Evolutionary conservation across 2,329 filamentous ascomycete species (phyloP).

Genomic region (Penicillium thymicola): DNA sequence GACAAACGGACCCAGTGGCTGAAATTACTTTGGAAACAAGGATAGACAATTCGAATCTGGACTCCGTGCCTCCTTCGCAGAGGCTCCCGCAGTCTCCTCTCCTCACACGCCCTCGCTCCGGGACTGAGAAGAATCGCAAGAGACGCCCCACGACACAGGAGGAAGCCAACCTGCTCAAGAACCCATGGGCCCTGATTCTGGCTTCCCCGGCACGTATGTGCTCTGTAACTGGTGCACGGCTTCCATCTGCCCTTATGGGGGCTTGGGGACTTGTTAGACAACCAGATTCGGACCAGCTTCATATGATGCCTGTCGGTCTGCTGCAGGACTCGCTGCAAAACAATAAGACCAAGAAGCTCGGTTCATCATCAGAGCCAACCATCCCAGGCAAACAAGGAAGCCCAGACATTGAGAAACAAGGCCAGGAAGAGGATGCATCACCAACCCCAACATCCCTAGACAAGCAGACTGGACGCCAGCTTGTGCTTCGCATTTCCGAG

Average conservation of each 20-base stretch:
- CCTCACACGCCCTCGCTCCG: conserved; percentile 22
- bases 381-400: neutral
- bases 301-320: conserved; percentile 34
- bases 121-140: conserved; percentile 24
- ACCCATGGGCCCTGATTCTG: conserved; percentile 42
- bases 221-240: conserved; percentile 28
- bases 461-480: conserved; percentile 11
- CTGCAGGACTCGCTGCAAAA: conserved; percentile 30
- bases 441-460: neutral
- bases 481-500: conserved; percentile 29
- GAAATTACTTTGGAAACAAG: neutral
- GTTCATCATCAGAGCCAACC: conserved; percentile 8
- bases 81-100: conserved; percentile 39
- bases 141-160: conserved; percentile 24
- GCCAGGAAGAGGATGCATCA: neutral
- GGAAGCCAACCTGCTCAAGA: conserved; percentile 30
- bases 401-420: accelerated
- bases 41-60: neutral
- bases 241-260: conserved; percentile 34
- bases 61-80: conserved; percentile 25
- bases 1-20: neutral
- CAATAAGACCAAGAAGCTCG: neutral
- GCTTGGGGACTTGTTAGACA: conserved; percentile 37
- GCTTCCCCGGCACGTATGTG: conserved; percentile 39
- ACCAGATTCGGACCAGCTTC: conserved; percentile 26